Conservation (phyloP, 2,329 filamentous ascomycete species). For the Colletotrichum costaricense region DNA sequence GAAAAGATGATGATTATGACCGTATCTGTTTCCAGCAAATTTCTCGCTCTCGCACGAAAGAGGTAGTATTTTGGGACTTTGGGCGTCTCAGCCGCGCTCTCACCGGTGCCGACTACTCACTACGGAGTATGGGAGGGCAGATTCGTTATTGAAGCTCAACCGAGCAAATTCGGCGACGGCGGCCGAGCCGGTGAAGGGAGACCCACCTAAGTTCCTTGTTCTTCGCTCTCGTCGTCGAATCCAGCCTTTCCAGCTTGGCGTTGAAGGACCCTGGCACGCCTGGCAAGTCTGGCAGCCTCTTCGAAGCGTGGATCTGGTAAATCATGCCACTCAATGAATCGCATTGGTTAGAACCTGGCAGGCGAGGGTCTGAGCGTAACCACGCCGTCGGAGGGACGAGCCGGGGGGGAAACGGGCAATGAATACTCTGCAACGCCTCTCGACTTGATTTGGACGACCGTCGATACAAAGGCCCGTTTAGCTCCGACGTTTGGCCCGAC, state of each 20-base stretch:
- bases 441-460: neutral
- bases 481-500: neutral
- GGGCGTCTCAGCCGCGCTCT: neutral
- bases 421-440: neutral
- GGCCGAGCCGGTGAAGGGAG: neutral
- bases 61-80: neutral
- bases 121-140: no score
- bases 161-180: neutral
- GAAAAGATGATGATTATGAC: no score
- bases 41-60: neutral
- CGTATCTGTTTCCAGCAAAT: no score
- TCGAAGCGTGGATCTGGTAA: neutral
- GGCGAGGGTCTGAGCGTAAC: slow-evolving; percentile 5
- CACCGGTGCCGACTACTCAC: neutral
- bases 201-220: neutral
- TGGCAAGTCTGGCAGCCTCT: neutral
- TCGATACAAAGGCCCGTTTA: neutral
- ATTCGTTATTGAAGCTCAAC: neutral
- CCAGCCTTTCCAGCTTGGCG: neutral
- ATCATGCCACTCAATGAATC: slow-evolving; percentile 18
- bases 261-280: neutral
- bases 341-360: neutral
- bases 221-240: neutral
- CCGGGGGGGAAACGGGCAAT: neutral
- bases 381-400: slow-evolving; percentile 1